Conservation (phyloP, 345 rosid species). For the Eucalyptus polybractea region DNA sequence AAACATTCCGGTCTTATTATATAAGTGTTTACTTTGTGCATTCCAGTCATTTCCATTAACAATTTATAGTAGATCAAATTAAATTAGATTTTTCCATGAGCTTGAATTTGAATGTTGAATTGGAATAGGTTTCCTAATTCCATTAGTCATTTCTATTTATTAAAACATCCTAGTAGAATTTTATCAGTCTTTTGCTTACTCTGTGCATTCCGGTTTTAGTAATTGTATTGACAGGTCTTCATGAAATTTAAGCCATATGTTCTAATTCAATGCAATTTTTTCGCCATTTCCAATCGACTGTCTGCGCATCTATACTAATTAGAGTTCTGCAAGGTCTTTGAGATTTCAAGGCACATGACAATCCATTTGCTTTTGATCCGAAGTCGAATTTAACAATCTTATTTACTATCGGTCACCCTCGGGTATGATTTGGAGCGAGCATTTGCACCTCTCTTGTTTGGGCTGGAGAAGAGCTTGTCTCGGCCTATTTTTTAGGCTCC, state of each 20-base stretch:
- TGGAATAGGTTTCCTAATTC: not conserved
- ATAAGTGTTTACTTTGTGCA: not conserved
- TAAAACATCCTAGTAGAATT: not conserved
- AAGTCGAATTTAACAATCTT: not conserved
- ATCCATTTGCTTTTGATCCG: not conserved
- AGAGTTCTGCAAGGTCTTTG: not conserved
- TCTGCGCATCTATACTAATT: not conserved
- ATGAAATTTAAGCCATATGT: no score
- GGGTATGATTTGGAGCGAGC: not conserved
- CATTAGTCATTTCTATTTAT: not conserved
- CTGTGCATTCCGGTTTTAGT: no score
- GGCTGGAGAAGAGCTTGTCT: not conserved
- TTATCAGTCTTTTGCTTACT: not conserved
- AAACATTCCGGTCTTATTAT: not conserved
- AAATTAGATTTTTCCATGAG: not conserved
- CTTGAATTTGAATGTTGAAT: not conserved
- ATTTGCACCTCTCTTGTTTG: not conserved
- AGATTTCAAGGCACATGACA: not conserved
- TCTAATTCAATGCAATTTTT: not conserved
- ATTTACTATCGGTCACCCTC: not conserved
- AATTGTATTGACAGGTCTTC: fast-evolving
- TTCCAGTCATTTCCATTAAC: not conserved
- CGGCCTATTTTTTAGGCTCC: not conserved
- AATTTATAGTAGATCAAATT: not conserved
- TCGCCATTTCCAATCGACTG: fast-evolving